phyloP scores from a whole-genome alignment of 495 filamentous ascomycete species.

The Pseudevernia furfuracea region DNA sequence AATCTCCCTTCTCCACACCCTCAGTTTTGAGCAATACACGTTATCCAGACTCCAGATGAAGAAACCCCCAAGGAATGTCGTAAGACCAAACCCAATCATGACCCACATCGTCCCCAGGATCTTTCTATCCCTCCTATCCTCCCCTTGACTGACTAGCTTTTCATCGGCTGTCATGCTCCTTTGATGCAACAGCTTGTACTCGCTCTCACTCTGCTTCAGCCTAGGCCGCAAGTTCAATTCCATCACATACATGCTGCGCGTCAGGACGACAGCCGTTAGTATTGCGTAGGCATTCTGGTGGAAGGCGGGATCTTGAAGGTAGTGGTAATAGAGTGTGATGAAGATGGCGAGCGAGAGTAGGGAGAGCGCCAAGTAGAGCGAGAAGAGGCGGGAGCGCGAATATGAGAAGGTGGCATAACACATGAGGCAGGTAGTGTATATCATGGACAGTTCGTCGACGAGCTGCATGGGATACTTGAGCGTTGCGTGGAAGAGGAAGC shows the following conservation, averaged over 20 bases:
- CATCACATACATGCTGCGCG: slow-evolving; percentile 86
- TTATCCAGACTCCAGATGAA: slow-evolving; percentile 85
- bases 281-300: slow-evolving; percentile 84
- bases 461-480: slow-evolving; percentile 96
- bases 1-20: slow-evolving; percentile 60
- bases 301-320: slow-evolving; percentile 84
- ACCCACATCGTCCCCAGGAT: slow-evolving; percentile 69
- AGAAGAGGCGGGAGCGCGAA: slow-evolving; percentile 47
- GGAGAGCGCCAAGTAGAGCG: slow-evolving; percentile 50
- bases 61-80: slow-evolving; percentile 77
- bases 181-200: slow-evolving; percentile 28
- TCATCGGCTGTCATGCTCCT: slow-evolving; percentile 24
- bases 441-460: slow-evolving; percentile 94
- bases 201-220: slow-evolving; percentile 33
- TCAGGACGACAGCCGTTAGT: slow-evolving; percentile 68
- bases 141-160: slow-evolving; percentile 18
- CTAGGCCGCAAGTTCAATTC: slow-evolving; percentile 63
- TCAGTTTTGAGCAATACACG: slow-evolving; percentile 63
- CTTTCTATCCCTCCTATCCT: slow-evolving; percentile 48
- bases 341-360: slow-evolving; percentile 60
- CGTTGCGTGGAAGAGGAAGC: slow-evolving; percentile 75
- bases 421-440: slow-evolving; percentile 95
- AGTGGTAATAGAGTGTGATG: slow-evolving; percentile 90
- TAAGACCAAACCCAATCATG: slow-evolving; percentile 62
- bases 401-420: slow-evolving; percentile 80